These are phyloP conservation scores for Suillus discolor DNA, from an alignment of 768 basidiomycete genomes.

Conservation along the genomic window DNA sequence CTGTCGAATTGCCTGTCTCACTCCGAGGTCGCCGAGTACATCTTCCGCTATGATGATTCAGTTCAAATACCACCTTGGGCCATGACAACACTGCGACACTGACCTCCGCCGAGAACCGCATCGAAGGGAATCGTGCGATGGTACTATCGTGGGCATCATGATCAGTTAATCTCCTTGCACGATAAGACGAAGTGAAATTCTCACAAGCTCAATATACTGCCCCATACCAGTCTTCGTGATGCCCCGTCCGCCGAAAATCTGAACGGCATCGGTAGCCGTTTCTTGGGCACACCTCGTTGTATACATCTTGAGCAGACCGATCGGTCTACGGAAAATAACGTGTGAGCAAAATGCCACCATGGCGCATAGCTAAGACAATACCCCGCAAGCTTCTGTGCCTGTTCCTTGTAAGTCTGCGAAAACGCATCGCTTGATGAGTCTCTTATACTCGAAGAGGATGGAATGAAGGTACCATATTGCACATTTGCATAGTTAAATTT, in stretches of 20 bases:
- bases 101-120: slow-evolving; percentile 28
- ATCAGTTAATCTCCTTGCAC: slow-evolving; percentile 4
- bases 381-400: slow-evolving; percentile 70
- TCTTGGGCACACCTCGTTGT: slow-evolving; percentile 55
- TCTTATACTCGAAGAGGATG: slow-evolving; percentile 18
- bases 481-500: slow-evolving; percentile 81
- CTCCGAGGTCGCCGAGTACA: slow-evolving; percentile 60
- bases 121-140: slow-evolving; percentile 29
- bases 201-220: slow-evolving; percentile 68
- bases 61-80: slow-evolving; percentile 1
- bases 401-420: slow-evolving; percentile 63
- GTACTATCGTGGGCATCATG: slow-evolving; percentile 20
- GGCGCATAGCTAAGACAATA: slow-evolving; percentile 21
- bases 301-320: slow-evolving; percentile 61
- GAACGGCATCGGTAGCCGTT: slow-evolving; percentile 68
- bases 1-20: slow-evolving; percentile 56
- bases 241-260: slow-evolving; percentile 87
- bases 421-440: neutral
- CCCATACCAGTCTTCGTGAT: slow-evolving; percentile 87
- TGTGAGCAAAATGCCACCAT: neutral
- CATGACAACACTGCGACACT: neutral
- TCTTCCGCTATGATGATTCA: slow-evolving; percentile 45
- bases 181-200: slow-evolving; percentile 32
- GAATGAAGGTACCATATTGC: slow-evolving; percentile 57
- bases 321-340: slow-evolving; percentile 36